Evolutionary conservation across 2,329 filamentous ascomycete species (phyloP).

Genomic region (Pezicula radicicola): DNA sequence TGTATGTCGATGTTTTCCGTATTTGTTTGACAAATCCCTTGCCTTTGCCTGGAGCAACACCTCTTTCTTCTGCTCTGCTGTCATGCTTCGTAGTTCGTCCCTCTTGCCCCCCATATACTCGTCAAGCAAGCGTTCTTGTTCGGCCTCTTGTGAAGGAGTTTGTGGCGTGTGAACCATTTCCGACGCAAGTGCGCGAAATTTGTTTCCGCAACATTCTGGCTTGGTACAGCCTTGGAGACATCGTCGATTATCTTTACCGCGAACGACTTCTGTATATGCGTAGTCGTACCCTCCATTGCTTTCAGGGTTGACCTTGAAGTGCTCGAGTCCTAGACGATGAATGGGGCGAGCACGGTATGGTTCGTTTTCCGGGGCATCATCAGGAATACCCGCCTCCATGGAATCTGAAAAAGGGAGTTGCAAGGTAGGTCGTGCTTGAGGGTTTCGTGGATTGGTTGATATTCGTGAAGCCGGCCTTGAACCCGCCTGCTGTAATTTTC

Average conservation of each 20-base stretch:
- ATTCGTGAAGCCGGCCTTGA: no score
- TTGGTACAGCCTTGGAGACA: conserved; percentile 61
- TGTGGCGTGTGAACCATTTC: conserved; percentile 11
- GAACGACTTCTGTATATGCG: conserved; percentile 59
- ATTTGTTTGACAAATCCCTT: conserved; percentile 67
- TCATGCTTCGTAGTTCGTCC: conserved; percentile 58
- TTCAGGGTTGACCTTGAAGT: conserved; percentile 65
- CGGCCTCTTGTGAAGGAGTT: conserved; percentile 26
- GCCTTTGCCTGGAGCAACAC: conserved; percentile 75
- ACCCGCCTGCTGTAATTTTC: not conserved
- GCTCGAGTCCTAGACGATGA: conserved; percentile 36
- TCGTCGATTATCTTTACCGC: conserved; percentile 53
- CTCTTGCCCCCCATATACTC: conserved; percentile 51
- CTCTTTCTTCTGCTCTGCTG: conserved; percentile 56
- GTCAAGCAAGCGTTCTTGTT: conserved; percentile 51
- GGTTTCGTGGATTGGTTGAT: not conserved
- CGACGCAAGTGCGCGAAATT: conserved; percentile 27
- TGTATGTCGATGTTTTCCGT: conserved; percentile 74
- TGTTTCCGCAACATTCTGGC: conserved; percentile 47
- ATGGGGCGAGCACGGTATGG: conserved; percentile 38
- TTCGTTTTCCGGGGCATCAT: conserved; percentile 22
- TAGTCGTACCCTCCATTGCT: conserved; percentile 56
- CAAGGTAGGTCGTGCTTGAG: not conserved
- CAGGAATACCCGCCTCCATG: not conserved
- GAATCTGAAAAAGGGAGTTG: not conserved